Conservation (phyloP, 495 filamentous ascomycete species). For the Penicillium coprophilum region DNA sequence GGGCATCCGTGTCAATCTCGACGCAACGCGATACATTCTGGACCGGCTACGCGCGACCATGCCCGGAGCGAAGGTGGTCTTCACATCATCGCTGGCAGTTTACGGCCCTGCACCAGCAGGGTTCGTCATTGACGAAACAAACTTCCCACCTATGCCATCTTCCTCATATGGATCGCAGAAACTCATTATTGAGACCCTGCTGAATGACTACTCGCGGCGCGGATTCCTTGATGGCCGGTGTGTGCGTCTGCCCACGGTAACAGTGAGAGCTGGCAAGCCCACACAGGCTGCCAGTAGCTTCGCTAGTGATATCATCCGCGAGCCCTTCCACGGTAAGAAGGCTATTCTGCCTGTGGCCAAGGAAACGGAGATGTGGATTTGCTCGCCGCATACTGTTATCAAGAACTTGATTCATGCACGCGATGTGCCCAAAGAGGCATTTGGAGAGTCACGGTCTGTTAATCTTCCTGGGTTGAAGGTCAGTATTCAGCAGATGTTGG, state of each 20-base stretch:
- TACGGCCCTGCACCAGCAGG: constrained; percentile 54
- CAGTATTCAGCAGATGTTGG: constrained; percentile 71
- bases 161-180: constrained; percentile 79
- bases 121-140: constrained; percentile 53
- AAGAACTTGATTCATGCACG: constrained; percentile 69
- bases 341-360: constrained; percentile 59
- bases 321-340: constrained; percentile 62
- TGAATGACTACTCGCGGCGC: constrained; percentile 75
- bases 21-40: constrained; percentile 64
- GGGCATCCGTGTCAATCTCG: constrained; percentile 71
- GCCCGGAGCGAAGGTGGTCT: constrained; percentile 63
- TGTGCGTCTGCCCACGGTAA: constrained; percentile 72
- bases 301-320: constrained; percentile 69
- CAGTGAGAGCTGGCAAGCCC: constrained; percentile 70
- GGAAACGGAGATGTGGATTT: constrained; percentile 62
- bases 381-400: constrained; percentile 63
- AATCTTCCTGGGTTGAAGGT: constrained; percentile 75
- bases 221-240: constrained; percentile 66
- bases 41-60: constrained; percentile 57
- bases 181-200: constrained; percentile 67
- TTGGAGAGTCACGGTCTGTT: constrained; percentile 59
- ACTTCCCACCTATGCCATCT: constrained; percentile 62
- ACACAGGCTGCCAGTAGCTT: constrained; percentile 75
- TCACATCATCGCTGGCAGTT: constrained; percentile 58
- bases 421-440: constrained; percentile 51